Conservation (phyloP, 2,329 filamentous ascomycete genomes). For the Alternaria burnsii region DNA sequence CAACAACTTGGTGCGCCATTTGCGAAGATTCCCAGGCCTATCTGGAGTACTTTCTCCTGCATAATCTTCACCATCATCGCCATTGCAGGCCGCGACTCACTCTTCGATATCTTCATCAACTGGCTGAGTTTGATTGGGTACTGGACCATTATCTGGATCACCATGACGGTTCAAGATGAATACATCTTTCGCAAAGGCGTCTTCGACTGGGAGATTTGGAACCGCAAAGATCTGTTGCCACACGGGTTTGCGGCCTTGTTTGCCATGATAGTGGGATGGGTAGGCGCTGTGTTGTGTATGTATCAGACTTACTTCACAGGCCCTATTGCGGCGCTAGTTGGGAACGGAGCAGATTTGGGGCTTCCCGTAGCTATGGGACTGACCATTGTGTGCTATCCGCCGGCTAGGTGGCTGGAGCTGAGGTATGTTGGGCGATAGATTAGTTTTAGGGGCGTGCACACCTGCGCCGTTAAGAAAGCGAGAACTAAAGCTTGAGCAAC, state of each 20-base stretch:
- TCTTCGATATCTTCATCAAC: slow-evolving; percentile 71
- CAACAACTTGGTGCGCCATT: slow-evolving; percentile 69
- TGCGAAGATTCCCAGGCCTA: slow-evolving; percentile 69
- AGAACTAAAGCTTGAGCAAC: neutral
- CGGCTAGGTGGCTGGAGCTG: slow-evolving; percentile 62
- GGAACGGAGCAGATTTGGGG: slow-evolving; percentile 62
- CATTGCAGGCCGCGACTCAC: slow-evolving; percentile 67
- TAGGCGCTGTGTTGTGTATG: neutral
- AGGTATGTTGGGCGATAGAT: slow-evolving; percentile 28
- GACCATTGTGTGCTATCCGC: slow-evolving; percentile 62
- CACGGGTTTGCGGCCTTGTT: slow-evolving; percentile 25
- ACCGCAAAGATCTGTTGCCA: slow-evolving; percentile 29
- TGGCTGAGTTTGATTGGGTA: slow-evolving; percentile 55
- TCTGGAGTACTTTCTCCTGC: slow-evolving; percentile 66
- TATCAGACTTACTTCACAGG: slow-evolving; percentile 28
- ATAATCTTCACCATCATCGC: slow-evolving; percentile 69
- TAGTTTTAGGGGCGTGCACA: neutral
- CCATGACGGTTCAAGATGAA: slow-evolving; percentile 34
- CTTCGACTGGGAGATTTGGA: slow-evolving; percentile 36
- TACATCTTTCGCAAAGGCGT: slow-evolving; percentile 30
- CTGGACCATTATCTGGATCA: slow-evolving; percentile 37
- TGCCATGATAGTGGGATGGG: slow-evolving; percentile 1
- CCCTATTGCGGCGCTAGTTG: slow-evolving; percentile 29
- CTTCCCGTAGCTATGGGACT: slow-evolving; percentile 64
- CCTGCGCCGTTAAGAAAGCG: neutral